Base-by-base conservation (phyloP, 495 filamentous ascomycete species). In the Podospora conica region DNA sequence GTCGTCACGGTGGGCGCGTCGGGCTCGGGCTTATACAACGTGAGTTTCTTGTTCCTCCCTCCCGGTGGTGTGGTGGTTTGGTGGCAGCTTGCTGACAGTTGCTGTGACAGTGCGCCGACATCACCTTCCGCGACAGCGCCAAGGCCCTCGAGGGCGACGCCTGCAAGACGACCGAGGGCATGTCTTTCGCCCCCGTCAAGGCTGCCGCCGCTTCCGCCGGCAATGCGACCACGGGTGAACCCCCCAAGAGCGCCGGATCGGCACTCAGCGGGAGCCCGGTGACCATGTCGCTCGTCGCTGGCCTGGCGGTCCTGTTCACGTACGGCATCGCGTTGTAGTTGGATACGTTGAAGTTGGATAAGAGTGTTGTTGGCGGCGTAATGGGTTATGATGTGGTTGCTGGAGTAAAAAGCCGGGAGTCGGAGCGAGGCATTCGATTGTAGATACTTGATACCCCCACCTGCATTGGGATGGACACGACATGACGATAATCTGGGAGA, bases 11-110 rank as follows among this genome's bases (percentile, higher is more conserved):
- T 83, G 8, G 78, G 76, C 5, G 63, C 66, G 0, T 76, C 62
- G 9, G 87, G 87, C 8, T 74, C 70, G 57, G 79, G 81, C 9
- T 68, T 90, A 60, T 90, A 88, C 68, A 90, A 88, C 68, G 85
- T 87, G 74, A 73, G 84, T 80, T 65, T 24, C 33, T 10, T n/a
- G 4, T 48, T 3, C 29, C 10, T 48, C 25, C 4, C 6, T 23
- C 23, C 10, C 20, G 18, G 5, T 23, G 0, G 27, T 12, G 28
- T 55, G 15, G 25, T 10, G 20, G 31, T 3, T 18, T 10, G 20
- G 31, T 3, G 53, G 18, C 18, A 56, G 40, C 22, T 64, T 48
- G 24, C 63, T 63, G n/a, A 28, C 8, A 28, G 23, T 28, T 11
- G 3, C 29, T 7, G n/a, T 54, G 12, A 58, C 56, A 87, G 86